Percentiles rank a stretch among this genome's conserved stretches.
phyloP scores from a whole-genome alignment of 257 asterid genomes.

The Nicotiana attenuata region DNA sequence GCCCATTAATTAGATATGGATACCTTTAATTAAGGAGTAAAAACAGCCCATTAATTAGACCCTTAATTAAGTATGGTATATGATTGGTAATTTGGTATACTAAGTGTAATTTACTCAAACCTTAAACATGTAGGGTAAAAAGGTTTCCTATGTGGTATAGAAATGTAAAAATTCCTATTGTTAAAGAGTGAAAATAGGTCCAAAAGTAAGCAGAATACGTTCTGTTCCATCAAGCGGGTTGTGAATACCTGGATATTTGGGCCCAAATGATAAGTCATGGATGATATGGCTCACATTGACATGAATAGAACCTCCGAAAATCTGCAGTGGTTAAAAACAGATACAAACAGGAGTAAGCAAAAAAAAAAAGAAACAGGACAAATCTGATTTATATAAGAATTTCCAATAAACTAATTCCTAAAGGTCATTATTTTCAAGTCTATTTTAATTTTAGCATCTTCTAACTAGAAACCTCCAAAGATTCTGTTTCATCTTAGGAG shows the following conservation, averaged over 20 bases:
- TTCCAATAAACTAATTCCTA: not conserved
- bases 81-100: too few relatives aligned
- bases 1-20: too few relatives aligned
- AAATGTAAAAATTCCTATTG: too few relatives aligned
- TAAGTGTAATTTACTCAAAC: too few relatives aligned
- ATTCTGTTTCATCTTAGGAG: too few relatives aligned
- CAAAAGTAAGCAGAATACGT: conserved; percentile 84
- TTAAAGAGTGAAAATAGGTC: too few relatives aligned
- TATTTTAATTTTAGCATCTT: not conserved
- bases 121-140: too few relatives aligned
- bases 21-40: too few relatives aligned
- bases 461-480: conserved; percentile 6
- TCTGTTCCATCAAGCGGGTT: conserved; percentile 92
- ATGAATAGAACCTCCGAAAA: conserved; percentile 75
- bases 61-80: too few relatives aligned
- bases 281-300: conserved; percentile 94
- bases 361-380: too few relatives aligned
- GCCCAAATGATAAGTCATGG: conserved; percentile 94
- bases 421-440: not conserved
- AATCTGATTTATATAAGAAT: not conserved
- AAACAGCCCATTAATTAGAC: too few relatives aligned
- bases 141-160: too few relatives aligned
- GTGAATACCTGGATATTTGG: conserved; percentile 93
- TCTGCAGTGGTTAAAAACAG: conserved; percentile 38
- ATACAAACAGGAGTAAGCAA: conserved; percentile 3